phyloP scores from a whole-genome alignment of 768 basidiomycete genomes.

The Scleroderma bovista region DNA sequence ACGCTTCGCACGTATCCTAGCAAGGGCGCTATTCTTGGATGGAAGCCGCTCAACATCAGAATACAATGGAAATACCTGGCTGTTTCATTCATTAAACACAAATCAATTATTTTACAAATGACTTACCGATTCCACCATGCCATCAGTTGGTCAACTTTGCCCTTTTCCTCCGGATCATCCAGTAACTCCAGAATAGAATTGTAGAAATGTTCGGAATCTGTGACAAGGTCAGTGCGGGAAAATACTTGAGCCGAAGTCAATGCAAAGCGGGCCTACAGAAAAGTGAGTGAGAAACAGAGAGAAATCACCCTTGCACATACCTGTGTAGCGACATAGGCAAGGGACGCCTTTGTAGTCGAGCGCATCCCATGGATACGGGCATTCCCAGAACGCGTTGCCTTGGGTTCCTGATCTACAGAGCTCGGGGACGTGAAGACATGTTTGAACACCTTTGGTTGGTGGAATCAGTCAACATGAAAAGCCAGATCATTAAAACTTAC shows the following conservation, averaged over 20 bases:
- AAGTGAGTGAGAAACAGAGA: too few relatives aligned
- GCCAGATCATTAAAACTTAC: too few relatives aligned
- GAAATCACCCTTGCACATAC: constrained; percentile 1
- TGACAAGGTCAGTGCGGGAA: constrained; percentile 12
- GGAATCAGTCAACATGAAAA: too few relatives aligned
- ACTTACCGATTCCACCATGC: constrained; percentile 17
- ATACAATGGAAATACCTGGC: constrained; percentile 7
- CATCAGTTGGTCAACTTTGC: constrained; percentile 12
- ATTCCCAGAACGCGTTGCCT: constrained; percentile 22
- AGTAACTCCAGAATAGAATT: constrained; percentile 13
- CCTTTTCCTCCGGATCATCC: constrained; percentile 15
- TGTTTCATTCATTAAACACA: background rate
- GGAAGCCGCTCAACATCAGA: background rate
- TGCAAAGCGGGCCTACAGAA: background rate
- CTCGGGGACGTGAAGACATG: constrained; percentile 28
- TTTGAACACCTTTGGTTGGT: constrained; percentile 14
- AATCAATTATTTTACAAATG: background rate
- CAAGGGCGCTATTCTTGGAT: constrained; percentile 6
- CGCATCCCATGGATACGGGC: constrained; percentile 14
- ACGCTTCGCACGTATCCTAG: background rate
- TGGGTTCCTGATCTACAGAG: constrained; percentile 22
- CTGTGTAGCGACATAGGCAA: constrained; percentile 19
- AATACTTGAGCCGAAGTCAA: constrained; percentile 13
- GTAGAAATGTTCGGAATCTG: constrained; percentile 22
- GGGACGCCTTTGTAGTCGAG: constrained; percentile 8